Conservation (phyloP, 2,329 filamentous ascomycete genomes). For the Escovopsis weberi region DNA sequence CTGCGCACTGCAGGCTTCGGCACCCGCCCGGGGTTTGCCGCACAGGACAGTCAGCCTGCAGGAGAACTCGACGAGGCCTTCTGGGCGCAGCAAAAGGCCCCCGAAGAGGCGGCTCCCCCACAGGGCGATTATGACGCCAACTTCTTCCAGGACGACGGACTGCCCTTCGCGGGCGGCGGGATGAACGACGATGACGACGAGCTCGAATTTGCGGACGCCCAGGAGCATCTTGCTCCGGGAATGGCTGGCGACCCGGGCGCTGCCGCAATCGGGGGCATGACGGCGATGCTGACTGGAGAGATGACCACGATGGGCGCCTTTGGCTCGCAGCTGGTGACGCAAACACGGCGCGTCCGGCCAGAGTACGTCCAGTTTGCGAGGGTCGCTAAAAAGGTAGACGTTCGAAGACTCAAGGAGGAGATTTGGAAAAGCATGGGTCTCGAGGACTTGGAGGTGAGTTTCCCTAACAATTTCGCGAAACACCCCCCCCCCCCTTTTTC, state of each 20-base stretch:
- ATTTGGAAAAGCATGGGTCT: conserved; percentile 53
- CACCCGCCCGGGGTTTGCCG: conserved; percentile 24
- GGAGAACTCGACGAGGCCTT: conserved; percentile 90
- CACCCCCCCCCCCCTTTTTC: no score
- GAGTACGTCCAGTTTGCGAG: conserved; percentile 59
- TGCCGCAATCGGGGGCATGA: conserved; percentile 33
- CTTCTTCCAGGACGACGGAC: conserved; percentile 85
- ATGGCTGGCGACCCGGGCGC: conserved; percentile 34
- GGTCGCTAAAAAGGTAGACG: conserved; percentile 58
- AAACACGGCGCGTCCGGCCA: conserved; percentile 45
- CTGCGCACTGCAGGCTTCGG: conserved; percentile 38
- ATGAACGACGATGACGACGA: conserved; percentile 52
- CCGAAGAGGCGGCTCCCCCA: conserved; percentile 41
- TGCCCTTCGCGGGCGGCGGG: conserved; percentile 50
- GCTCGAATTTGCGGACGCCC: conserved; percentile 62
- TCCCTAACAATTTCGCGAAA: background rate
- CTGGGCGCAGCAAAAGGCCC: conserved; percentile 66
- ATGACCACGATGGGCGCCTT: conserved; percentile 36
- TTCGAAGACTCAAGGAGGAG: conserved; percentile 53
- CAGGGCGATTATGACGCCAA: conserved; percentile 87
- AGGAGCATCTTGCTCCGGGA: conserved; percentile 62
- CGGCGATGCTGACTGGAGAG: conserved; percentile 35
- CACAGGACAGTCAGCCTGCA: conserved; percentile 39
- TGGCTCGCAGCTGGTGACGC: conserved; percentile 53
- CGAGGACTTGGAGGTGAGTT: conserved; percentile 35